phyloP scores from a whole-genome alignment of 192 early-diverging fungal species.

The Kappamyces sp. region DNA sequence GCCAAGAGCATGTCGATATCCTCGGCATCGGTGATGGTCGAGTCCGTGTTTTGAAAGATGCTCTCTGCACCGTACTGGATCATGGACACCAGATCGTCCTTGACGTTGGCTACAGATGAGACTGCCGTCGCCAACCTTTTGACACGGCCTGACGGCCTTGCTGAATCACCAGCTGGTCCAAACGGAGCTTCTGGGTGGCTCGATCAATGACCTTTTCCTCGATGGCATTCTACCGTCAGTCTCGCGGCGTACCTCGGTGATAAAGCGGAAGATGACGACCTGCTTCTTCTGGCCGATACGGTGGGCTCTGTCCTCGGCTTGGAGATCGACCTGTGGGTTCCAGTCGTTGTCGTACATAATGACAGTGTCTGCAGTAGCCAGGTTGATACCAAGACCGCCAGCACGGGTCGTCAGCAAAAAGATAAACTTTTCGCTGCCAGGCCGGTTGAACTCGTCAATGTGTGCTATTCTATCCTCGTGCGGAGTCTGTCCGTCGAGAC shows the following conservation, averaged over 20 bases:
- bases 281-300: slow-evolving; percentile 99
- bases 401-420: slow-evolving; percentile 96
- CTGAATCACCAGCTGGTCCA: slow-evolving; percentile 99
- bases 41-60: slow-evolving; percentile 67
- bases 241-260: slow-evolving; percentile 59
- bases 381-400: slow-evolving; percentile 95
- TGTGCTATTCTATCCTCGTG: slow-evolving; percentile 88
- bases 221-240: slow-evolving; percentile 62
- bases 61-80: slow-evolving; percentile 91
- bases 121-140: slow-evolving; percentile 45
- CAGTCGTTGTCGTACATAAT: slow-evolving; percentile 96
- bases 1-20: slow-evolving; percentile 81
- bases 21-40: slow-evolving; percentile 59
- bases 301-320: slow-evolving; percentile 97
- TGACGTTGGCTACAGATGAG: slow-evolving; percentile 44
- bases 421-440: slow-evolving; percentile 87
- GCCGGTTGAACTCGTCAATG: slow-evolving; percentile 91
- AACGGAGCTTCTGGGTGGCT: slow-evolving; percentile 91
- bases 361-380: slow-evolving; percentile 93
- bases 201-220: slow-evolving; percentile 96
- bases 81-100: slow-evolving; percentile 89
- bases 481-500: slow-evolving; percentile 93
- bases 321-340: slow-evolving; percentile 70
- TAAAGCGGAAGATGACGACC: slow-evolving; percentile 92
- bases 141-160: slow-evolving; percentile 71